Base-by-base conservation (phyloP, 139 green algal genomes). In the Raphidocelis subcapitata region DNA sequence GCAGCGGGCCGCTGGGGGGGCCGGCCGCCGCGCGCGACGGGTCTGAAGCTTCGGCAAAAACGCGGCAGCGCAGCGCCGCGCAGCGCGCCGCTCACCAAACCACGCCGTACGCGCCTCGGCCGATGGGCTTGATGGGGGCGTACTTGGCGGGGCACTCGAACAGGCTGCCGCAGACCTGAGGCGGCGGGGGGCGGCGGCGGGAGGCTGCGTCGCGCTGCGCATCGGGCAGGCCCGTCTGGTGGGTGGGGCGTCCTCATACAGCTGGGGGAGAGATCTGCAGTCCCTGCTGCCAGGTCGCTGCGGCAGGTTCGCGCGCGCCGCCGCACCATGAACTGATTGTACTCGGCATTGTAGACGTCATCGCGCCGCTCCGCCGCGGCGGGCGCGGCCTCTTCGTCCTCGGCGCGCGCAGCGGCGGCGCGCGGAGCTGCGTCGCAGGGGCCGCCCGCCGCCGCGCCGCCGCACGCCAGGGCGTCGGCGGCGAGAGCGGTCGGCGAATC, bases 31-130 rank as follows among this genome's bases (percentile, higher is more conserved):
- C n/a, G n/a, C n/a, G n/a, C n/a, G n/a, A n/a, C n/a, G n/a, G n/a
- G n/a, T n/a, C n/a, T n/a, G n/a, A n/a, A n/a, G n/a, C n/a, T n/a
- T n/a, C n/a, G n/a, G n/a, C n/a, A n/a, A n/a, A n/a, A n/a, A n/a
- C n/a, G n/a, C n/a, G n/a, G n/a, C n/a, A n/a, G n/a, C n/a, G n/a
- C n/a, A n/a, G n/a, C 41, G 41, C 41, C 41, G 8, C 8, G 8
- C 41, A 8, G 8, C 12, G 41, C 24, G 14, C 55, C 20, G 92
- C 95, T 41, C 86, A 97, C 86, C 92, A 98, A 0, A 99, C 95
- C 3, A 98, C 86, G 3, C 95, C 95, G 72, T 99, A 99, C 5
- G 95, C 95, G 3, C 95, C 95, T 75, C 96, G 97, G 32, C 95
- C 95, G 32, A 99, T 92, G 2, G 93, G 86, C 74, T 94, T 95